Evolutionary conservation across 106 monocot genomes (phyloP).

Genomic region (Agapanthus africanus): DNA sequence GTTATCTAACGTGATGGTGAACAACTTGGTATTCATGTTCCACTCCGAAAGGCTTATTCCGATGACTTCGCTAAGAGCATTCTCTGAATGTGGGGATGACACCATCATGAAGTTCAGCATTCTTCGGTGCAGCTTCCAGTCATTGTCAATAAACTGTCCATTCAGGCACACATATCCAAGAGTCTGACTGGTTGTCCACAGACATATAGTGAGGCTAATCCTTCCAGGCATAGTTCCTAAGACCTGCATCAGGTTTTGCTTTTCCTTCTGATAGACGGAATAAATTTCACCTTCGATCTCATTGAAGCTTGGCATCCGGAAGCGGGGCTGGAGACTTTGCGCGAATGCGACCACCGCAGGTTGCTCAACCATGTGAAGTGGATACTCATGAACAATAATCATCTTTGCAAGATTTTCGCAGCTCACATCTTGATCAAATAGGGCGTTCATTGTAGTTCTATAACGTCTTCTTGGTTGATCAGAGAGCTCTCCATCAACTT

Average conservation of each 20-base stretch:
- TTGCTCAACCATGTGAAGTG: slow-evolving; percentile 77
- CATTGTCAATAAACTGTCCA: slow-evolving; percentile 71
- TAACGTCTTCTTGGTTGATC: slow-evolving; percentile 71
- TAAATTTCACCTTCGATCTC: slow-evolving; percentile 58
- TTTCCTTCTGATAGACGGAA: slow-evolving; percentile 64
- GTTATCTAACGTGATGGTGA: slow-evolving; percentile 83
- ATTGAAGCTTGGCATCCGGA: slow-evolving; percentile 41
- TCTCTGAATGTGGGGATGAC: slow-evolving; percentile 81
- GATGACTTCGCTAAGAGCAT: slow-evolving; percentile 82
- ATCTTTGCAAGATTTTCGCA: slow-evolving; percentile 63
- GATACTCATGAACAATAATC: slow-evolving; percentile 90
- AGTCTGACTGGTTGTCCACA: slow-evolving; percentile 86
- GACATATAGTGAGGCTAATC: slow-evolving; percentile 59
- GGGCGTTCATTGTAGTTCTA: slow-evolving; percentile 25
- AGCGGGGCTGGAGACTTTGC: slow-evolving; percentile 74
- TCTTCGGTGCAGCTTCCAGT: slow-evolving; percentile 65
- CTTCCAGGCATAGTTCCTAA: slow-evolving; percentile 58
- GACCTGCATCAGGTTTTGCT: slow-evolving; percentile 40
- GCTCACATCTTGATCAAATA: slow-evolving; percentile 72
- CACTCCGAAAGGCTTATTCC: slow-evolving; percentile 68
- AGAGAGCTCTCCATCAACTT: slow-evolving; percentile 23
- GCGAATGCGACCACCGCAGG: slow-evolving; percentile 54
- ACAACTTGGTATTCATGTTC: slow-evolving; percentile 68
- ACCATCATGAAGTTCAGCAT: slow-evolving; percentile 92
- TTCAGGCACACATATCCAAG: slow-evolving; percentile 78